These are phyloP conservation scores for Pseudogymnoascus verrucosus DNA, from an alignment of 2,329 filamentous ascomycete species.

Conservation along the genomic window DNA sequence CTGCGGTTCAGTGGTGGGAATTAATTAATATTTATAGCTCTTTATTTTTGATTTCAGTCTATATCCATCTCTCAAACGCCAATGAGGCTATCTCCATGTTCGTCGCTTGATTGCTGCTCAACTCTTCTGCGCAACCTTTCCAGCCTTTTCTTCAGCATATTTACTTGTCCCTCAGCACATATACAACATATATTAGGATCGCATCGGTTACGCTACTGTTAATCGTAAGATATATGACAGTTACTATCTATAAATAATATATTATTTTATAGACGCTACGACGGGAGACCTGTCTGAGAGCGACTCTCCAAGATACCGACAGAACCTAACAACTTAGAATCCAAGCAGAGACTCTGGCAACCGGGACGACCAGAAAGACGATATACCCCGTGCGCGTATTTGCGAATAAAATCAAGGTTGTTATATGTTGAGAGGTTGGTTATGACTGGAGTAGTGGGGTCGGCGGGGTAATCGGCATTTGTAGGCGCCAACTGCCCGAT, in stretches of 20 bases:
- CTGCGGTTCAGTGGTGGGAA: background rate
- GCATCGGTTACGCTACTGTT: too few species aligned
- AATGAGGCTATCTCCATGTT: background rate
- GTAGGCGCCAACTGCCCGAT: background rate
- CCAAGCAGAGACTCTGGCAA: background rate
- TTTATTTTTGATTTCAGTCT: too few species aligned
- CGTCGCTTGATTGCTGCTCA: background rate
- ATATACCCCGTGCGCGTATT: background rate
- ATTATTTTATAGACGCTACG: background rate
- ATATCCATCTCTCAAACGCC: background rate
- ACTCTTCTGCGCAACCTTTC: background rate
- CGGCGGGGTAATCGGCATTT: constrained; percentile 6
- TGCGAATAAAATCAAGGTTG: background rate
- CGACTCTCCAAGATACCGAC: background rate
- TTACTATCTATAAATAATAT: background rate
- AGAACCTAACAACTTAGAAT: background rate
- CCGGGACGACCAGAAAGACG: background rate
- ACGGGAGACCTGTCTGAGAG: background rate
- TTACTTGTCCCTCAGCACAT: background rate
- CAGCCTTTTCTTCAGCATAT: background rate
- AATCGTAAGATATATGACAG: background rate
- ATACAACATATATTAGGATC: background rate
- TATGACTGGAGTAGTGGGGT: background rate
- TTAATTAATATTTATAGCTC: background rate
- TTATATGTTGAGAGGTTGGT: background rate